Conservation (phyloP, 805 yeast species). For the Kuraishia piskuri region DNA sequence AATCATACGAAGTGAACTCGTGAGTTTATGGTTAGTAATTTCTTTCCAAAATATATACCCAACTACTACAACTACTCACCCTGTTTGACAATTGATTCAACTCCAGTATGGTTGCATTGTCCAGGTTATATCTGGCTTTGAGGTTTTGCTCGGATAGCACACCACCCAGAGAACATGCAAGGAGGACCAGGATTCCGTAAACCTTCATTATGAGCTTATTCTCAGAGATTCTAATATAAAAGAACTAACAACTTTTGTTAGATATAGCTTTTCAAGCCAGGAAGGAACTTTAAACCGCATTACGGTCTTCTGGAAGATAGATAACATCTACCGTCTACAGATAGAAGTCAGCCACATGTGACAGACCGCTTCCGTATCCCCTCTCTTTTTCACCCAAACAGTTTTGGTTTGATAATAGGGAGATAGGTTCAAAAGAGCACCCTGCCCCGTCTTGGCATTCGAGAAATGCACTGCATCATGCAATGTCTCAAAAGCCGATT, state of each 20-base stretch:
- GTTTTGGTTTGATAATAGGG: background rate
- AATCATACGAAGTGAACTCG: background rate
- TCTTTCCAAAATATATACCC: no score
- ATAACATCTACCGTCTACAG: no score
- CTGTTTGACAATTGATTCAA: background rate
- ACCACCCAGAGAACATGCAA: background rate
- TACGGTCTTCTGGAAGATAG: no score
- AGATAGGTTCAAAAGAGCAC: background rate
- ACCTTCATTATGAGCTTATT: background rate
- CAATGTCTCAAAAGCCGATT: background rate
- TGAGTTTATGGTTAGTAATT: no score
- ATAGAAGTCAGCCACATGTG: no score
- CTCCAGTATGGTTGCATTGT: background rate
- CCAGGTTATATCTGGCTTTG: background rate
- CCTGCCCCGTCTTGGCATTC: background rate
- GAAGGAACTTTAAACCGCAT: no score
- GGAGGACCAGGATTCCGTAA: background rate
- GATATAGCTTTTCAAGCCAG: no score
- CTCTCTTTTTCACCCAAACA: background rate
- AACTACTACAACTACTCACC: no score
- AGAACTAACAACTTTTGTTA: no score
- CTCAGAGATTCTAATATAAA: no score
- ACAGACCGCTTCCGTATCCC: background rate
- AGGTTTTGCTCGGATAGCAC: background rate
- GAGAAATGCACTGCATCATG: background rate